Evolutionary conservation across 2,329 filamentous ascomycete genomes (phyloP), one percentile per base, ranked within the genome.

Genomic region (Dactylellina parvicollis): DNA sequence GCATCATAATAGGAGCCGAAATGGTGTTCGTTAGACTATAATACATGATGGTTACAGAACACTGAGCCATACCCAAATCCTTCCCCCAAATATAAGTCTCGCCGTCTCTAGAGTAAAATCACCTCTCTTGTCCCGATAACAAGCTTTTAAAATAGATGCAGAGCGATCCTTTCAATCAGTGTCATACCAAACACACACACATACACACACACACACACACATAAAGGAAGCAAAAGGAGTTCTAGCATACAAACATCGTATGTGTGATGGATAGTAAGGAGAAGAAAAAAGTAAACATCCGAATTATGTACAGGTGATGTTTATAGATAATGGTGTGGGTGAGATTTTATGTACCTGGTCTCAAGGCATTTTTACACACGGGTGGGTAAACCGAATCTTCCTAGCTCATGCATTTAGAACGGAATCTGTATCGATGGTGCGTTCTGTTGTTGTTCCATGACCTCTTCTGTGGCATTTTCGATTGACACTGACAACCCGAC

Each of bases 401-500:
- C 42, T 82, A 80, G 54, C n/a, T 47, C 18, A 42, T 22, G 30
- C n/a, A 14, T 71, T 50, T 75, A 71, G 56, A 74, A 75, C 49
- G 64, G 69, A 60, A 73, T 61, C 38, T 64, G 62, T 66, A 66
- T 66, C 55, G 69, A 66, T 22, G 69, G 54, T 20, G 69, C 69
- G 30, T 34, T 54, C 81, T 92, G 90, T 81, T 92, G 90, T 83
- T 92, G 90, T 81, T 93, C 90, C 85, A 95, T 91, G 77, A 96
- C 84, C 81, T 96, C 92, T 81, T 96, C 92, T 64, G 89, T 87
- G 55, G 89, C 89, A 57, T 91, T 88, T 84, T 96, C 92, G 77
- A 96, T 92, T 50, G 93, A 96, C 78, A 99, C 92, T 74, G 92
- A 92, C 76, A 99, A 86, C 77, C 95, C 95, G 78, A 98, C 87